Evolutionary conservation across 2,329 filamentous ascomycete genomes (phyloP).

Genomic region (Cladosporium sp.): DNA sequence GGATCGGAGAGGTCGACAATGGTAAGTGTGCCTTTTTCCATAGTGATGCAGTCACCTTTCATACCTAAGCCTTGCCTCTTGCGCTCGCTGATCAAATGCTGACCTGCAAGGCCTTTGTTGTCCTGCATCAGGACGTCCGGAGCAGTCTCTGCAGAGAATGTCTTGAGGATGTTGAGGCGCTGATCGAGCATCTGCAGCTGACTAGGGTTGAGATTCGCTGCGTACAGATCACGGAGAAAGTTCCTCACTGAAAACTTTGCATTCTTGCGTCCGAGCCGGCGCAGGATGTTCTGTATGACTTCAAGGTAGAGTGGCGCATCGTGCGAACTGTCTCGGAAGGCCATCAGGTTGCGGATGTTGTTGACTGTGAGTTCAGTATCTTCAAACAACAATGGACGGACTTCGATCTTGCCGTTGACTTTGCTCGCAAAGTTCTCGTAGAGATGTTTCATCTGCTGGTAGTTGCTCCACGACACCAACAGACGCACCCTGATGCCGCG

Average conservation of each 20-base stretch:
- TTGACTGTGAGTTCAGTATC: constrained; percentile 52
- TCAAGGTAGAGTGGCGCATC: constrained; percentile 57
- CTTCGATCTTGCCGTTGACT: constrained; percentile 43
- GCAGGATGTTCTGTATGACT: constrained; percentile 56
- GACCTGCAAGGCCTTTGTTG: background rate
- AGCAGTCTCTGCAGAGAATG: constrained; percentile 52
- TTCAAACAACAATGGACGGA: constrained; percentile 50
- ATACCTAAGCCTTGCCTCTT: background rate
- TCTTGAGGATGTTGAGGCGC: constrained; percentile 63
- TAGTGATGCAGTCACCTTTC: background rate
- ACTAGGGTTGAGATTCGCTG: constrained; percentile 43
- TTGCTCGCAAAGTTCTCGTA: constrained; percentile 44
- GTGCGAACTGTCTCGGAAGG: constrained; percentile 43
- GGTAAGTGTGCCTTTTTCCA: constrained; percentile 51
- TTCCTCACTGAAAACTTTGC: constrained; percentile 38
- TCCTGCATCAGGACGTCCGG: background rate
- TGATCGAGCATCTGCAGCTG: constrained; percentile 57
- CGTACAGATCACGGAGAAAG: constrained; percentile 43
- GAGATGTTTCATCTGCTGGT: constrained; percentile 41
- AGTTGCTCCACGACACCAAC: constrained; percentile 54
- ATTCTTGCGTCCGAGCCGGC: constrained; percentile 47
- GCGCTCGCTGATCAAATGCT: background rate
- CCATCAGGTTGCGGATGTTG: constrained; percentile 58
- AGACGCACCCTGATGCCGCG: constrained; percentile 50
- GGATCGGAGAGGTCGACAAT: constrained; percentile 74